A percentile compares a stretch with the other conserved stretches of the same genome.
These are phyloP conservation scores for Stephania cephalantha DNA, from an alignment of 164 flowering plant species.

Conservation along the genomic window DNA sequence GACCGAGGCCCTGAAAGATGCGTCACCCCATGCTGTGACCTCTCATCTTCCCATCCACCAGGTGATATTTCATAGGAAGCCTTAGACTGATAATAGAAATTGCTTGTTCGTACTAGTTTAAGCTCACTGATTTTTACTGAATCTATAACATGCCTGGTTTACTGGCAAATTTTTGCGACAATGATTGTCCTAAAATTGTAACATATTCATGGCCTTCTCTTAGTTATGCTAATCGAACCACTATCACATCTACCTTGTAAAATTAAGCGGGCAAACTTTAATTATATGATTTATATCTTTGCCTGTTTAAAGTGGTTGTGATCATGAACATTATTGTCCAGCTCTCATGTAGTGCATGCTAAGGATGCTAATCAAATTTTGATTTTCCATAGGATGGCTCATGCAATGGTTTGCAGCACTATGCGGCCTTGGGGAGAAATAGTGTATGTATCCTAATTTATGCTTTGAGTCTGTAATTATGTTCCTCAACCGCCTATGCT, in stretches of 20 bases:
- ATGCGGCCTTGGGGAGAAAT: conserved; percentile 96
- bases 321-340: not conserved
- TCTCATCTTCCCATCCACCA: conserved; percentile 91
- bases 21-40: conserved; percentile 62
- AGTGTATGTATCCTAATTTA: conserved; percentile 42
- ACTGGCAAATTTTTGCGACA: not conserved
- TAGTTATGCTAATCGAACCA: not conserved
- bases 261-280: not conserved
- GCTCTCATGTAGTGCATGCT: not conserved
- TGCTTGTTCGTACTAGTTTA: not conserved
- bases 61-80: conserved; percentile 33
- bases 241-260: not conserved
- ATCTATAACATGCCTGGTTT: not conserved
- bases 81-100: not conserved
- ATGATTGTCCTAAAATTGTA: not conserved
- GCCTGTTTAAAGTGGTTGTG: not conserved
- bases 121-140: not conserved
- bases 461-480: not conserved
- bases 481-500: not conserved
- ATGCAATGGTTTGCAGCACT: conserved; percentile 96
- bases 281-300: not conserved
- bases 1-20: conserved; percentile 70
- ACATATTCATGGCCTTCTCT: not conserved
- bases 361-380: conserved; percentile 6
- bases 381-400: conserved; percentile 75